Percentiles rank a stretch among this genome's conserved stretches.
Conservation (phyloP, 83 land plant genomes). For the Picea mariana region DNA sequence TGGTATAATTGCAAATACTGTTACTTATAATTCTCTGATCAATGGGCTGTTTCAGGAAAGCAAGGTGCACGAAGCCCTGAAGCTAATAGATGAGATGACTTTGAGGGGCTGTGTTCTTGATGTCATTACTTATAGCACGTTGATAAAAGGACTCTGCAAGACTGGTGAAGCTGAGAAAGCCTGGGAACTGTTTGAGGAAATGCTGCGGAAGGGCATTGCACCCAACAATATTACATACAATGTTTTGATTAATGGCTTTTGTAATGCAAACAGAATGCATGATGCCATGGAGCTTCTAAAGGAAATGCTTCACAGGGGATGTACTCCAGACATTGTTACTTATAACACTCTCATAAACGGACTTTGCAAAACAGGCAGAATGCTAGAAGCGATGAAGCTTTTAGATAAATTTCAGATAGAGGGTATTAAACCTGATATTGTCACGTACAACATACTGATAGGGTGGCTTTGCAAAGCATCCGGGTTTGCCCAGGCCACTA, state of each 20-base stretch:
- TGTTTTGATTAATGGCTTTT: constrained; percentile 62
- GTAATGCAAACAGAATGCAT: constrained; percentile 43
- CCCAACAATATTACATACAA: constrained; percentile 66
- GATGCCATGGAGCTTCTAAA: constrained; percentile 54
- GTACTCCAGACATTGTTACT: constrained; percentile 64
- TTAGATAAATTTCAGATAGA: constrained; percentile 49
- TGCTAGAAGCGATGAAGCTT: constrained; percentile 53
- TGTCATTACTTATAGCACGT: constrained; percentile 50
- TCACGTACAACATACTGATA: constrained; percentile 61
- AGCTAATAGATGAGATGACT: constrained; percentile 55
- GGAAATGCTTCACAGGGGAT: constrained; percentile 64
- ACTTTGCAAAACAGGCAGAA: constrained; percentile 51
- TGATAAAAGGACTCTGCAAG: constrained; percentile 59
- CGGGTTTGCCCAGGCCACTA: constrained; percentile 36
- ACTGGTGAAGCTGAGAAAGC: constrained; percentile 62
- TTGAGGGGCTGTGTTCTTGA: constrained; percentile 48
- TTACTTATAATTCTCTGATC: constrained; percentile 75
- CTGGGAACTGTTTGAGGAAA: constrained; percentile 57
- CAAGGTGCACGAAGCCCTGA: constrained; percentile 32
- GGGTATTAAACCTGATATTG: constrained; percentile 49
- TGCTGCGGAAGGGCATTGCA: constrained; percentile 45
- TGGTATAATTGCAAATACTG: constrained; percentile 62
- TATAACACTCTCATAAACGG: constrained; percentile 80
- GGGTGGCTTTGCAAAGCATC: constrained; percentile 52
- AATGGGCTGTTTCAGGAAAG: constrained; percentile 42